Conservation (phyloP, 2,329 filamentous ascomycete species). For the Torrubiella hemipterigena region DNA sequence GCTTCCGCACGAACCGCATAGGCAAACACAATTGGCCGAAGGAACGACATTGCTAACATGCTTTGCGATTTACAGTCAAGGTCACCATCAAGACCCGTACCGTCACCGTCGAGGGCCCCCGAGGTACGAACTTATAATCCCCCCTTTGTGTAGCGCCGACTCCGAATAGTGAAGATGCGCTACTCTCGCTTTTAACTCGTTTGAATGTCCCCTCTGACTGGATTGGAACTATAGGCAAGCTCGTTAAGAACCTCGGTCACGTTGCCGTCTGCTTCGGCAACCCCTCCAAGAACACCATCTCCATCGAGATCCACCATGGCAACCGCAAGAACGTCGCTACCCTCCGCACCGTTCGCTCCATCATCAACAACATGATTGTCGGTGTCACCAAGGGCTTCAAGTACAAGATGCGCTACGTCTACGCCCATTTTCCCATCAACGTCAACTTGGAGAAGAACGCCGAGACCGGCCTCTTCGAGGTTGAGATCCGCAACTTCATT, state of each 20-base stretch:
- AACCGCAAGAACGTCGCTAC: slow-evolving; percentile 95
- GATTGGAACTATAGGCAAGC: slow-evolving; percentile 56
- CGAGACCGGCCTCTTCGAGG: slow-evolving; percentile 77
- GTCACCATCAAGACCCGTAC: slow-evolving; percentile 92
- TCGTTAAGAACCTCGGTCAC: slow-evolving; percentile 93
- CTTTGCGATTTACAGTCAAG: slow-evolving; percentile 58
- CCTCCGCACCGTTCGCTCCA: slow-evolving; percentile 91
- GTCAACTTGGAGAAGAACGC: slow-evolving; percentile 96
- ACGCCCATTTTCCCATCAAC: slow-evolving; percentile 99
- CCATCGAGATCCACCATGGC: slow-evolving; percentile 98
- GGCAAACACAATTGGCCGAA: background rate
- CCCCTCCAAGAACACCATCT: slow-evolving; percentile 76
- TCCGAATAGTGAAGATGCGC: background rate
- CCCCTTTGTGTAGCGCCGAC: background rate
- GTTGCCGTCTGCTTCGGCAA: slow-evolving; percentile 90
- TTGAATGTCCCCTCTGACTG: background rate
- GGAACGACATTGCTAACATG: slow-evolving; percentile 16
- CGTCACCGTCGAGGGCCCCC: slow-evolving; percentile 94
- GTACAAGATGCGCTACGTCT: slow-evolving; percentile 99
- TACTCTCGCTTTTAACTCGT: slow-evolving; percentile 1
- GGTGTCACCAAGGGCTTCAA: slow-evolving; percentile 99
- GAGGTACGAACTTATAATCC: slow-evolving; percentile 55
- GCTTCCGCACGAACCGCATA: background rate
- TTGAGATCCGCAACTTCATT: slow-evolving; percentile 99
- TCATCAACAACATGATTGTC: slow-evolving; percentile 98